These are phyloP conservation scores for Hypoxylon sp. DNA, from an alignment of 2,329 filamentous ascomycete genomes.

Conservation along the genomic window DNA sequence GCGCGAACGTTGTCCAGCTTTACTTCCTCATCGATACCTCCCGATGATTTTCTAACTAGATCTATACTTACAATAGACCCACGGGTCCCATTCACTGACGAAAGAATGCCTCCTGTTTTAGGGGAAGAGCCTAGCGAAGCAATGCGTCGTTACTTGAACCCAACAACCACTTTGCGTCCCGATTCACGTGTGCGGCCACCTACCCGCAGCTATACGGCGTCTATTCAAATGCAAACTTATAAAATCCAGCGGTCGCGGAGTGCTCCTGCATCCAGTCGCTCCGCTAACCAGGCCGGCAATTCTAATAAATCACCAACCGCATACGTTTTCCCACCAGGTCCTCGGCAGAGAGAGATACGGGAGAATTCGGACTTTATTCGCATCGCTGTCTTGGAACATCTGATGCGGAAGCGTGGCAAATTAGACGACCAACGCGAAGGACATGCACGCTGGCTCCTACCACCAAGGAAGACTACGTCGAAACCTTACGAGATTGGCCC, in stretches of 20 bases:
- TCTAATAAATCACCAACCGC: constrained; percentile 54
- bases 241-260: constrained; percentile 68
- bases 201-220: constrained; percentile 70
- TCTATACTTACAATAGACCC: constrained; percentile 78
- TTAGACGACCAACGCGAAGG: constrained; percentile 76
- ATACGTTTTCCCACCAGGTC: constrained; percentile 60
- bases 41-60: constrained; percentile 76
- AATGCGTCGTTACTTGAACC: constrained; percentile 77
- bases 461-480: constrained; percentile 70
- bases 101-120: constrained; percentile 73
- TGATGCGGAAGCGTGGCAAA: constrained; percentile 77
- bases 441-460: constrained; percentile 77
- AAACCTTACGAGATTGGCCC: constrained; percentile 70
- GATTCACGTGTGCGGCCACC: constrained; percentile 57
- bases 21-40: constrained; percentile 74
- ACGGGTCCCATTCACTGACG: constrained; percentile 76
- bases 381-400: constrained; percentile 80
- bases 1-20: constrained; percentile 75
- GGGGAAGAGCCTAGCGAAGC: constrained; percentile 77
- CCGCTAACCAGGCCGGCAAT: constrained; percentile 48
- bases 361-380: constrained; percentile 80
- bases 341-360: constrained; percentile 76
- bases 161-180: constrained; percentile 67
- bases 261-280: constrained; percentile 49
- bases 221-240: constrained; percentile 81